phyloP scores from a whole-genome alignment of 2,329 filamentous ascomycete genomes.

The Cytospora piceae region DNA sequence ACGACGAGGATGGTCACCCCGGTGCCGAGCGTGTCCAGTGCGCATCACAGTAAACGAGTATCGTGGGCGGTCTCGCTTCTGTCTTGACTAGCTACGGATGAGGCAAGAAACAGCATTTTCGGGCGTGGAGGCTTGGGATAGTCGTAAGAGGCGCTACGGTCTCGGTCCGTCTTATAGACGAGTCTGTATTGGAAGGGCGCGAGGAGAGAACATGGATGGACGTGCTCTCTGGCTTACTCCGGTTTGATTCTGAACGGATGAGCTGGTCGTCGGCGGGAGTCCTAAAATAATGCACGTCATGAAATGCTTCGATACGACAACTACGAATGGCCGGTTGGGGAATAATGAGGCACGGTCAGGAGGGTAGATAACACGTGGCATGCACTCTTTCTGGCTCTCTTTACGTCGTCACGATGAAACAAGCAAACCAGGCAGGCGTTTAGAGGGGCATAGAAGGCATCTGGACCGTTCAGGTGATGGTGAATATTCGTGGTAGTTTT shows the following conservation, averaged over 20 bases:
- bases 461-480: slow-evolving; percentile 22
- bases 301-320: slow-evolving; percentile 5
- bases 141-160: neutral
- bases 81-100: neutral
- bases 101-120: neutral
- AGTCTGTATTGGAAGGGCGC: neutral
- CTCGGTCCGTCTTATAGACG: neutral
- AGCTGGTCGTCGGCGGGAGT: neutral
- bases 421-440: slow-evolving; percentile 29
- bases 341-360: slow-evolving; percentile 17
- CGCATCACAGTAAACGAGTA: slow-evolving; percentile 73
- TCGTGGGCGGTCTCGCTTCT: neutral
- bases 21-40: slow-evolving; percentile 83
- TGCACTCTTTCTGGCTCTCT: slow-evolving; percentile 21
- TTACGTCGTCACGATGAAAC: slow-evolving; percentile 27
- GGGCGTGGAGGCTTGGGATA: neutral
- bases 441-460: slow-evolving; percentile 31
- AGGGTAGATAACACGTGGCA: slow-evolving; percentile 20
- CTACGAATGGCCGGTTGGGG: slow-evolving; percentile 5
- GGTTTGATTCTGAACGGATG: slow-evolving; percentile 5
- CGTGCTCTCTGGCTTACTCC: slow-evolving; percentile 6
- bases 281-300: neutral
- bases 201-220: neutral
- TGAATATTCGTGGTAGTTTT: slow-evolving; percentile 17
- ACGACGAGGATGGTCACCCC: slow-evolving; percentile 75